Percentiles rank a stretch among this genome's conserved stretches.
Conservation (phyloP, 352 stramenopile genomes). For the Phytophthora macrochlamydospora region DNA sequence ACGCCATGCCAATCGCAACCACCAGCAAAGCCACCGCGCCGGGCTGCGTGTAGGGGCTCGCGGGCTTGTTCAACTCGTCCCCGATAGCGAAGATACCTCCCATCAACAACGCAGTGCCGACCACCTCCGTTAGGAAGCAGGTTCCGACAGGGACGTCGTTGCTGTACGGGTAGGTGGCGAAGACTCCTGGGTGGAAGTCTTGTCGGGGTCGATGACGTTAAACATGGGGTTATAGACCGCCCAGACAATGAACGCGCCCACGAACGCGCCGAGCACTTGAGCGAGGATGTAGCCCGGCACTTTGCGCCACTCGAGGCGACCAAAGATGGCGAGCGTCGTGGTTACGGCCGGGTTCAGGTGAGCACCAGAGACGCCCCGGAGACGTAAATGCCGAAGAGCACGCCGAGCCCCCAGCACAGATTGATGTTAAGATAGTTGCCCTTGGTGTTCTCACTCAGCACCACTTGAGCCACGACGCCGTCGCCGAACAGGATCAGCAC, state of each 20-base stretch:
- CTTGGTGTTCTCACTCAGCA: constrained; percentile 41
- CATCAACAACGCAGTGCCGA: constrained; percentile 51
- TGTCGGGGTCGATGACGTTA: constrained; percentile 45
- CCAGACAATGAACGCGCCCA: constrained; percentile 44
- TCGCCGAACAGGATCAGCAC: constrained; percentile 63
- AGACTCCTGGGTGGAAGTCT: constrained; percentile 35
- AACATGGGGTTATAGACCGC: constrained; percentile 50
- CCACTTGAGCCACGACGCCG: constrained; percentile 58
- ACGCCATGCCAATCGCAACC: constrained; percentile 60
- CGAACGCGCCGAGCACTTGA: constrained; percentile 49
- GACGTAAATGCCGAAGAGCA: constrained; percentile 63
- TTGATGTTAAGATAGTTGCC: constrained; percentile 66
- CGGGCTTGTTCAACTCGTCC: constrained; percentile 47
- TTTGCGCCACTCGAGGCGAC: constrained; percentile 47
- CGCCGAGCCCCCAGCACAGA: constrained; percentile 62
- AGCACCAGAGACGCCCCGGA: constrained; percentile 48
- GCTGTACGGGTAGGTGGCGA: constrained; percentile 46
- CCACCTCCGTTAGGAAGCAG: constrained; percentile 51
- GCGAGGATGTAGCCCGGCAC: constrained; percentile 47
- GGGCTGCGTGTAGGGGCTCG: constrained; percentile 37
- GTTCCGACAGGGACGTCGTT: constrained; percentile 28
- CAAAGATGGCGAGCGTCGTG: constrained; percentile 47
- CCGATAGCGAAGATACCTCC: constrained; percentile 52
- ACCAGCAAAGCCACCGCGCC: constrained; percentile 48
- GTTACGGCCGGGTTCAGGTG: constrained; percentile 66